These are phyloP conservation scores for Acanthamoeba sp. DNA, from an alignment of 208 protist genomes.

Conservation along the genomic window DNA sequence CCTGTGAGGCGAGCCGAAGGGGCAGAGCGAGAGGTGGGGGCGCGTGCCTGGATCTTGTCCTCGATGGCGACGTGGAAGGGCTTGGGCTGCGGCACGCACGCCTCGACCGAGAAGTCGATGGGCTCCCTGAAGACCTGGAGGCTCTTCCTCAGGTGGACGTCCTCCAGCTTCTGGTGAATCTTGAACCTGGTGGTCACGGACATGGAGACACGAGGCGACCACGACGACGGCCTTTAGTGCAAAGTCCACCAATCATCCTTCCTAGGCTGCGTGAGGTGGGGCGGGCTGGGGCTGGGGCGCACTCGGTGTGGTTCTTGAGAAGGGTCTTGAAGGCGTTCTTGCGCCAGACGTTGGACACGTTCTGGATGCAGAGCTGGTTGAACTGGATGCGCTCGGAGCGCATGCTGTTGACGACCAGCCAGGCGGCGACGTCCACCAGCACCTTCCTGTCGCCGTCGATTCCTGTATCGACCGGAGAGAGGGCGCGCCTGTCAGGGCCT, in stretches of 20 bases:
- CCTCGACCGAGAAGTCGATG: constrained; percentile 80
- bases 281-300: not conserved
- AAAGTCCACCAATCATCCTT: no score
- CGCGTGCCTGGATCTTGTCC: constrained; percentile 32
- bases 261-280: not conserved
- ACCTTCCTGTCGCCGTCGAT: constrained; percentile 74
- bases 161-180: constrained; percentile 46
- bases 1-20: not conserved
- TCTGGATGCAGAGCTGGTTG: constrained; percentile 93
- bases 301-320: constrained; percentile 83
- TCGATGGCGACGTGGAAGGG: constrained; percentile 74
- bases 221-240: no score
- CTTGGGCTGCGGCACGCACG: constrained; percentile 71
- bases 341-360: constrained; percentile 93
- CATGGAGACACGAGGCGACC: not conserved
- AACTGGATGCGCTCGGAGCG: constrained; percentile 89
- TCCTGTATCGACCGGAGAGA: not conserved
- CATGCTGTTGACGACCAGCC: constrained; percentile 94
- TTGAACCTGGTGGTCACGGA: not conserved
- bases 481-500: no score
- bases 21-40: not conserved
- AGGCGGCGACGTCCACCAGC: constrained; percentile 92
- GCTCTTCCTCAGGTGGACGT: constrained; percentile 53
- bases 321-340: constrained; percentile 92
- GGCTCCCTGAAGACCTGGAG: constrained; percentile 80